Conservation (phyloP, 1,284 basidiomycete species). For the Coniophora puteana region DNA sequence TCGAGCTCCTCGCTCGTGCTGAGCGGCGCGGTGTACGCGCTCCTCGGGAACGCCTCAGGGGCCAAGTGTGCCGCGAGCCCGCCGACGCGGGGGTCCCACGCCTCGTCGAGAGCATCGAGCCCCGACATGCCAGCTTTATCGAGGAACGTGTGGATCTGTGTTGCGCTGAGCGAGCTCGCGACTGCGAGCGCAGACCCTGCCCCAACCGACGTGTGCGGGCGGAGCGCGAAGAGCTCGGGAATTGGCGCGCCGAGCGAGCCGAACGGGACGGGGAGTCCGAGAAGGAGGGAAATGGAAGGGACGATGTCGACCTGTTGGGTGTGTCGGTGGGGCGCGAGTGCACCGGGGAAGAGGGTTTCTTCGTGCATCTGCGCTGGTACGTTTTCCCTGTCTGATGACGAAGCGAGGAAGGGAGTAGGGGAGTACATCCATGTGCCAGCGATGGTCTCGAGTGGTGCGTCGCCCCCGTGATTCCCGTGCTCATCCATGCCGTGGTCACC, state of each 20-base stretch:
- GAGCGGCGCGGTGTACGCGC: no score
- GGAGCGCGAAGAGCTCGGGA: slow-evolving; percentile 92
- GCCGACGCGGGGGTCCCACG: no score
- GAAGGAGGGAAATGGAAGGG: slow-evolving; percentile 85
- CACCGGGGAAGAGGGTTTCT: slow-evolving; percentile 60
- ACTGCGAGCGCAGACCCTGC: no score
- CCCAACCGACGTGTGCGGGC: no score
- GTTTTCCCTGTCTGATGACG: slow-evolving; percentile 18
- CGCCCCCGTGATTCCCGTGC: slow-evolving; percentile 94
- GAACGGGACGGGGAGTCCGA: slow-evolving; percentile 93
- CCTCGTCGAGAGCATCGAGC: no score
- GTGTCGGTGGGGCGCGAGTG: slow-evolving; percentile 52
- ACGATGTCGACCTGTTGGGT: slow-evolving; percentile 95
- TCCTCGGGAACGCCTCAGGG: no score
- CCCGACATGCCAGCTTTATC: no score
- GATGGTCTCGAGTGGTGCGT: slow-evolving; percentile 83
- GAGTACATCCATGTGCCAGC: slow-evolving; percentile 93
- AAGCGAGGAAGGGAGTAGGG: slow-evolving; percentile 49
- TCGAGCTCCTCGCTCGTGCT: no score
- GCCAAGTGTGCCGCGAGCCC: no score
- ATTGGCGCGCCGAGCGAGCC: slow-evolving; percentile 92
- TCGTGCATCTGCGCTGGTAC: slow-evolving; percentile 50
- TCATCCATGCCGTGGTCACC: slow-evolving; percentile 99
- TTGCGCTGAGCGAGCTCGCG: slow-evolving; percentile 72
- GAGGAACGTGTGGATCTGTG: slow-evolving; percentile 79